phyloP scores from a whole-genome alignment of 192 early-diverging fungal genomes.

The Umbelopsis ramanniana region DNA sequence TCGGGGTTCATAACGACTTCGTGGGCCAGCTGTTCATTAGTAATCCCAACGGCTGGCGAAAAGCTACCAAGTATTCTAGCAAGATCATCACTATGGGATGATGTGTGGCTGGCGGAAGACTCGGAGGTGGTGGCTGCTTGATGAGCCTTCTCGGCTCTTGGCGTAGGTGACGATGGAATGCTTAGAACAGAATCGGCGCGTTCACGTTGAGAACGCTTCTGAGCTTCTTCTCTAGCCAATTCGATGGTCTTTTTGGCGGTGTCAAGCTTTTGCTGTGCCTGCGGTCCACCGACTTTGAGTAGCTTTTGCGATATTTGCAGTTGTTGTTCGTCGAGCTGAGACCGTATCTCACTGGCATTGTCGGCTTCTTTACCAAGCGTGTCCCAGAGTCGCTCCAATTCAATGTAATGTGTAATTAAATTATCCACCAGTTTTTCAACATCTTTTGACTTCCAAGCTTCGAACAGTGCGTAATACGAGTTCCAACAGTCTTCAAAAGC shows the following conservation, averaged over 20 bases:
- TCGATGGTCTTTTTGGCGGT: slow-evolving; percentile 28
- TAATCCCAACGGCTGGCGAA: slow-evolving; percentile 41
- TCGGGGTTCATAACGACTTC: slow-evolving; percentile 78
- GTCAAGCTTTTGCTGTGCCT: slow-evolving; percentile 29
- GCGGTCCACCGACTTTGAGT: slow-evolving; percentile 29
- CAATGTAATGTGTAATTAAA: slow-evolving; percentile 67
- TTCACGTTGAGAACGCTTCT: slow-evolving; percentile 17
- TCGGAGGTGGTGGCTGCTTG: background rate
- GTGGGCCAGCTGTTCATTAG: slow-evolving; percentile 75
- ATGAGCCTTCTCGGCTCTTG: slow-evolving; percentile 15
- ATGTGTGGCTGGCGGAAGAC: background rate
- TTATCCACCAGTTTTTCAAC: slow-evolving; percentile 62
- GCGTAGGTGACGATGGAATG: slow-evolving; percentile 10
- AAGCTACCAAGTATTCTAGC: slow-evolving; percentile 42
- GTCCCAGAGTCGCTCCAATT: slow-evolving; percentile 68
- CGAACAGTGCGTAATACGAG: slow-evolving; percentile 65
- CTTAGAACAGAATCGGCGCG: slow-evolving; percentile 13
- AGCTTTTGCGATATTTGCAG: slow-evolving; percentile 35
- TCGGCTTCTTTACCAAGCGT: slow-evolving; percentile 57
- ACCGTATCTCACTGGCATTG: slow-evolving; percentile 58
- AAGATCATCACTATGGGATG: slow-evolving; percentile 38
- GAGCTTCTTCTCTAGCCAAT: slow-evolving; percentile 15
- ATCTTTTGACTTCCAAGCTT: slow-evolving; percentile 75
- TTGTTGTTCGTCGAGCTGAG: slow-evolving; percentile 66
- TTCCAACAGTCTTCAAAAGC: slow-evolving; percentile 61